These are phyloP conservation scores for Rhizopogon sp. DNA, from an alignment of 768 basidiomycete species.

Conservation along the genomic window DNA sequence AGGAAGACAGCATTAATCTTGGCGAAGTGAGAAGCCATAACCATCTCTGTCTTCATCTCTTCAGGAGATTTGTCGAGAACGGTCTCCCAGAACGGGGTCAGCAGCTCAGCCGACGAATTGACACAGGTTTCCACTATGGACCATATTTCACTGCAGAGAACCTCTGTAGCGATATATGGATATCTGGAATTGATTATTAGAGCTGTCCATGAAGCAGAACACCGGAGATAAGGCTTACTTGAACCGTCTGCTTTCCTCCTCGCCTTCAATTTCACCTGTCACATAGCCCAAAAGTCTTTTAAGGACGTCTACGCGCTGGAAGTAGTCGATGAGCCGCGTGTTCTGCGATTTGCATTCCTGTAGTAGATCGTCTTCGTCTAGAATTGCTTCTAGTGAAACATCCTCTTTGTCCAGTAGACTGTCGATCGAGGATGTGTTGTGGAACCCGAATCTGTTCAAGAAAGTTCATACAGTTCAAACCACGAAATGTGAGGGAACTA, in stretches of 20 bases:
- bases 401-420: slow-evolving; percentile 87
- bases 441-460: slow-evolving; percentile 75
- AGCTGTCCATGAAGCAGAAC: slow-evolving; percentile 1
- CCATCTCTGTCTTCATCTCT: slow-evolving; percentile 82
- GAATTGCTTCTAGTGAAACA: slow-evolving; percentile 81
- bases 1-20: slow-evolving; percentile 89
- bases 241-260: slow-evolving; percentile 74
- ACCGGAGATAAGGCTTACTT: slow-evolving; percentile 43
- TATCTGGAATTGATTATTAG: slow-evolving; percentile 47
- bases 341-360: slow-evolving; percentile 97
- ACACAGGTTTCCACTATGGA: slow-evolving; percentile 89
- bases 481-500: slow-evolving; percentile 16
- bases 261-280: slow-evolving; percentile 78
- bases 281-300: slow-evolving; percentile 81
- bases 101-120: slow-evolving; percentile 60
- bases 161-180: slow-evolving; percentile 90
- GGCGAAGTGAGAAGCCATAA: slow-evolving; percentile 90
- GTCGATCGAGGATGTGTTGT: slow-evolving; percentile 87
- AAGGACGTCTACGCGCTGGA: slow-evolving; percentile 76
- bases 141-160: slow-evolving; percentile 94
- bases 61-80: slow-evolving; percentile 76
- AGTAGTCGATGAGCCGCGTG: slow-evolving; percentile 82
- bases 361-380: slow-evolving; percentile 91
- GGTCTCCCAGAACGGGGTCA: slow-evolving; percentile 89
- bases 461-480: slow-evolving; percentile 3